Conservation (phyloP, 164 flowering plant genomes). For the Berberis vulgaris region DNA sequence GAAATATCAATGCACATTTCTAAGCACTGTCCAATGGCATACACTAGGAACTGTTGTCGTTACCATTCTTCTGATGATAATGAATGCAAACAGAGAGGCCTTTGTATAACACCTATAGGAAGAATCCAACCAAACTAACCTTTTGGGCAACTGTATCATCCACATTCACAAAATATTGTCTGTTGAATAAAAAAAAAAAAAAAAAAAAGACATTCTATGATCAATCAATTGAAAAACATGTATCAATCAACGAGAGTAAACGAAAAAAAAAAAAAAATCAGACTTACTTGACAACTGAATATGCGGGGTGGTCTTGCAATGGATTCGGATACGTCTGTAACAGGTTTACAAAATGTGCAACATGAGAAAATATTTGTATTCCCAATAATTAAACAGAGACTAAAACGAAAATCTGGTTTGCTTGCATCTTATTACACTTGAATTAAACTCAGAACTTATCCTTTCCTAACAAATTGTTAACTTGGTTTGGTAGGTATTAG, state of each 20-base stretch:
- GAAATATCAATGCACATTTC: too few relatives aligned
- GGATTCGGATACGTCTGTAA: slow-evolving; percentile 75
- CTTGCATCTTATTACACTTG: neutral
- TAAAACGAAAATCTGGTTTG: too few relatives aligned
- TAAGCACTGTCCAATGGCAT: too few relatives aligned
- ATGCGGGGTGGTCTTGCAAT: slow-evolving; percentile 70
- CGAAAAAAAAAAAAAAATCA: slow-evolving; percentile 1
- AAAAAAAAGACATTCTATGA: neutral
- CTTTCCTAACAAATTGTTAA: neutral
- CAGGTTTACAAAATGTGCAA: neutral
- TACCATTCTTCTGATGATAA: too few relatives aligned
- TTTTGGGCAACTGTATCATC: slow-evolving; percentile 82
- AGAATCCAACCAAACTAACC: slow-evolving; percentile 28
- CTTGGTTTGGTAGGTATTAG: too few relatives aligned
- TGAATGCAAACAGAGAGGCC: too few relatives aligned
- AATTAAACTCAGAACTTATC: neutral
- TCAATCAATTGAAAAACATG: neutral
- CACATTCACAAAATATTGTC: slow-evolving; percentile 82
- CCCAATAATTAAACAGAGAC: too few relatives aligned
- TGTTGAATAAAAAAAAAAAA: slow-evolving; percentile 21
- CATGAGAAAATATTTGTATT: too few relatives aligned
- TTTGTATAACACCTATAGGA: too few relatives aligned
- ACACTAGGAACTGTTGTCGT: too few relatives aligned
- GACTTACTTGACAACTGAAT: slow-evolving; percentile 80
- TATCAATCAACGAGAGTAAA: neutral